Evolutionary conservation across 1,284 basidiomycete species (phyloP).

Genomic region (Polyporus tsugae): DNA sequence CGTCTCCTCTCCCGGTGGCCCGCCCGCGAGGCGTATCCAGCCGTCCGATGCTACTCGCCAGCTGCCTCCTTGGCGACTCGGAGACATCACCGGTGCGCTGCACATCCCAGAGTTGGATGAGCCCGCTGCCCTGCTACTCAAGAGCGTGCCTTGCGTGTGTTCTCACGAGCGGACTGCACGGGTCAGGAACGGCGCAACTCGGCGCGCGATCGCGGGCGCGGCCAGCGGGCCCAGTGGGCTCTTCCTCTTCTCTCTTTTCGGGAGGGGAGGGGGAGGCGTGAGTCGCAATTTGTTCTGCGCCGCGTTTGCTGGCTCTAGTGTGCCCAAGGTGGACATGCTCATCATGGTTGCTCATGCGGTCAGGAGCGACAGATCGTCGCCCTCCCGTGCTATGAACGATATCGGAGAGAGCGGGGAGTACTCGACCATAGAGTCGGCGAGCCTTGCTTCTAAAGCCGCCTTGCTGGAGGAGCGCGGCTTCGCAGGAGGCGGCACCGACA

Average conservation of each 20-base stretch:
- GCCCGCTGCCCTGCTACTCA: not conserved
- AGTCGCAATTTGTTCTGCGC: not conserved
- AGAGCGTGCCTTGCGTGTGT: not conserved
- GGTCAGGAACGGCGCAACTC: not conserved
- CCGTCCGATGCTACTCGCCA: not conserved
- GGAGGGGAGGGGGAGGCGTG: not conserved
- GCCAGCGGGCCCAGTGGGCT: not conserved
- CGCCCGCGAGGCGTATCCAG: not conserved
- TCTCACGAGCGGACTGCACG: not conserved
- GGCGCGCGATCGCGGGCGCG: not conserved
- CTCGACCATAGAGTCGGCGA: not conserved
- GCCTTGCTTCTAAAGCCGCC: too few relatives aligned
- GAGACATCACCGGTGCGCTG: not conserved
- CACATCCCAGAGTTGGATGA: not conserved
- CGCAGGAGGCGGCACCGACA: not conserved
- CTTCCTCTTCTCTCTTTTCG: not conserved
- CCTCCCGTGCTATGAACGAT: not conserved
- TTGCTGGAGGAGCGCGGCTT: not conserved
- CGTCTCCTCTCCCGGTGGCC: not conserved
- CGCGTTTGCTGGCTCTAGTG: not conserved
- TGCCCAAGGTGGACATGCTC: not conserved
- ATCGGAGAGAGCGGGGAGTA: not conserved
- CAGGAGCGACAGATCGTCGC: not conserved
- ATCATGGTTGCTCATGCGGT: not conserved
- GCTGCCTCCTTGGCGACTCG: not conserved